Base-by-base conservation (phyloP, 176 grass and related monocot genomes). In the Aegilops bicornis region DNA sequence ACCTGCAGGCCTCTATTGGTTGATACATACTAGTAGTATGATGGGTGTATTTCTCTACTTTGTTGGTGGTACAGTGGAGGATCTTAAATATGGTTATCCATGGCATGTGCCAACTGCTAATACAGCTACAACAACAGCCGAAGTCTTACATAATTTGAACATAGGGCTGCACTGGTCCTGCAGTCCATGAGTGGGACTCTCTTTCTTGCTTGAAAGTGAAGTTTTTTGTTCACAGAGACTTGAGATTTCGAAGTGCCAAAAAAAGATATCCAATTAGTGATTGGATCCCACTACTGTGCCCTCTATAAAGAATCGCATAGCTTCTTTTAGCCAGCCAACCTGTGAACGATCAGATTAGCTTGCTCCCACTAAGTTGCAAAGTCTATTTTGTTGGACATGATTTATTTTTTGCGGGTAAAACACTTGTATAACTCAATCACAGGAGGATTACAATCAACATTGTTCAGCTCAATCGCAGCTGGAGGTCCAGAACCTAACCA, bases 21-120 rank as follows among this genome's bases (percentile, higher is more conserved):
- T 30, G 2, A 47, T 75, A 48, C 47, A 17, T 30, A 48, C 72
- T 29, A 50, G 24, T 75, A 13, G 3, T 31, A 31, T 48, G 73
- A 27, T 76, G 43, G 30, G 25, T 76, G 73, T 15, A 50, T 76
- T 47, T 76, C 48, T 76, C 73, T 50, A 76, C 73, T 76, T 30
- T 45, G 43, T 71, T 73, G 31, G 64, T 31, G 61, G 42, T 31
- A 79, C 35, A 79, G 19, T 71, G 37, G 30, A 17, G 72, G 78
- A 73, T 83, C 13, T 74, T 79, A 79, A 68, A 76, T 1, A 69
- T 47, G 24, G 27, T 79, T 73, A 73, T 79, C 20, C 32, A 83
- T 54, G 32, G 40, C 40, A 73, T 54, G 58, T 17, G 73, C 36
- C 35, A 83, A 79, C 65, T 73, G 32, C 63, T 47, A 67, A 68